Evolutionary conservation across 768 basidiomycete species (phyloP).

Genomic region (Neoboletus magnificus): DNA sequence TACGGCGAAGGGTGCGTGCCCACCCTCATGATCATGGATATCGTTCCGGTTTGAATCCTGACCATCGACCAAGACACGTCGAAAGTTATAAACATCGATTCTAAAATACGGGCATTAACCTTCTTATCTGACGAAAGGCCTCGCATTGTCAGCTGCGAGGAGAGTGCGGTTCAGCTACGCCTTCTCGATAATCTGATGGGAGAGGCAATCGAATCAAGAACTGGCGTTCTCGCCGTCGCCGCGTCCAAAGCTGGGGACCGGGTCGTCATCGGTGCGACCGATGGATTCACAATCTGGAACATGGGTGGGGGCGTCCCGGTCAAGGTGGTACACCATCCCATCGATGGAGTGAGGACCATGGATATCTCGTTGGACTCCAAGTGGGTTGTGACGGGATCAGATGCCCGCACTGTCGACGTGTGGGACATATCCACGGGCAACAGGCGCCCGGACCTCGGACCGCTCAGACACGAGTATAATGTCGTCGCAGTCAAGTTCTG

Average conservation of each 20-base stretch:
- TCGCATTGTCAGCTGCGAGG: conserved; percentile 12
- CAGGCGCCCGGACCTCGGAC: neutral
- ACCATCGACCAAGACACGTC: neutral
- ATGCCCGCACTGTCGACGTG: conserved; percentile 7
- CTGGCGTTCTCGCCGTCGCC: conserved; percentile 4
- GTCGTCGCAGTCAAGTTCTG: conserved; percentile 19
- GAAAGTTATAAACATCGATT: conserved; percentile 2
- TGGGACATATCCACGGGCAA: conserved; percentile 17
- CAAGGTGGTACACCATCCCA: neutral
- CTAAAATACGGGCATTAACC: conserved; percentile 11
- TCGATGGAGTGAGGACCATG: conserved; percentile 11
- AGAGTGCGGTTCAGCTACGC: conserved; percentile 8
- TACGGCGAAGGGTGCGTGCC: neutral
- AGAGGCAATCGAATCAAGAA: conserved; percentile 3
- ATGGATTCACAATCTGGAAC: conserved; percentile 15
- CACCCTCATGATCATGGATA: neutral
- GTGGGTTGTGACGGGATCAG: conserved; percentile 18
- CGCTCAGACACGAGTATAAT: conserved; percentile 16
- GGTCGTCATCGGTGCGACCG: conserved; percentile 5
- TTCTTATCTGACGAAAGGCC: conserved; percentile 1
- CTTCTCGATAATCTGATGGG: conserved; percentile 7
- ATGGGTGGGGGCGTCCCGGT: neutral
- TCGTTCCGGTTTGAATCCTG: neutral
- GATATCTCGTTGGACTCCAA: conserved; percentile 19
- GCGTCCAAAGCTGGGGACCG: conserved; percentile 8